Evolutionary conservation across 768 basidiomycete species (phyloP).

Genomic region (Boletus rubroflammeus): DNA sequence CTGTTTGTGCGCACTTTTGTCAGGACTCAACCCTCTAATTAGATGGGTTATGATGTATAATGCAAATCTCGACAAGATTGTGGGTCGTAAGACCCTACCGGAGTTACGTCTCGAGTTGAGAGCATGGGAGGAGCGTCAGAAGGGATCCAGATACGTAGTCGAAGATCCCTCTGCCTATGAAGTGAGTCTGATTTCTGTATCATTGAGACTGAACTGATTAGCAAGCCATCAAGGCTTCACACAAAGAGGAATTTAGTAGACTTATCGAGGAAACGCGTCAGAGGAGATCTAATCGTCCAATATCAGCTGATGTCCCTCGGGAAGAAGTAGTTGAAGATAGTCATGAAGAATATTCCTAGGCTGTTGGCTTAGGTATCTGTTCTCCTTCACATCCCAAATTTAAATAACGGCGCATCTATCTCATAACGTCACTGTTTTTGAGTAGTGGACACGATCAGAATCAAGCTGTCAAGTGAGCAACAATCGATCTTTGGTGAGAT

Average conservation of each 20-base stretch:
- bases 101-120: conserved; percentile 53
- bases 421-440: not conserved
- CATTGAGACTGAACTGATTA: not conserved
- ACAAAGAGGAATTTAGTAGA: conserved; percentile 33
- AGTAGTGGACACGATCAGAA: not conserved
- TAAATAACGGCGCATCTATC: not conserved
- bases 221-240: conserved; percentile 11
- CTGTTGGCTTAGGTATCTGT: not conserved
- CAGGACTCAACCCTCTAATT: not conserved
- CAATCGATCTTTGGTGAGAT: conserved; percentile 4
- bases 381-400: not conserved
- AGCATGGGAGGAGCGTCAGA: conserved; percentile 54
- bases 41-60: conserved; percentile 74
- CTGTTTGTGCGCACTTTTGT: too few relatives aligned
- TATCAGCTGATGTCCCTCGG: not conserved
- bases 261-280: conserved; percentile 36
- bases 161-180: conserved; percentile 39
- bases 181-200: conserved; percentile 26
- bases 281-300: conserved; percentile 27
- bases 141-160: conserved; percentile 32
- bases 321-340: conserved; percentile 36
- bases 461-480: not conserved
- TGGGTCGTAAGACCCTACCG: conserved; percentile 42
- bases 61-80: conserved; percentile 62
- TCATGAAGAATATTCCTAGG: conserved; percentile 29